Percentiles rank a stretch among this genome's conserved stretches.
phyloP scores from a whole-genome alignment of 306 rosid genomes.

The Dalbergia cultrata region DNA sequence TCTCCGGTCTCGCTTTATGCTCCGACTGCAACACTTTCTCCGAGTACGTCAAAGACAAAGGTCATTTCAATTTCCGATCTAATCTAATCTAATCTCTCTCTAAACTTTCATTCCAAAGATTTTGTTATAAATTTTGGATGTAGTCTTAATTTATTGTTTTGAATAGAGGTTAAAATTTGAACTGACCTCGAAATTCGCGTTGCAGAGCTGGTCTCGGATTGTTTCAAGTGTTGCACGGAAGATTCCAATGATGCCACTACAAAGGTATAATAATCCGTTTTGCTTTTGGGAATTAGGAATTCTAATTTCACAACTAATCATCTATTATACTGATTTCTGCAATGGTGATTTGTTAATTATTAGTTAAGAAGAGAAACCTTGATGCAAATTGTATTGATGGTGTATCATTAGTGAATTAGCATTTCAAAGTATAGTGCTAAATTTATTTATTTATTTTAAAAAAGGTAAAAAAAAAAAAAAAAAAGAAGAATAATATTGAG shows the following conservation, averaged over 20 bases:
- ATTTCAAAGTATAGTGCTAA: background rate
- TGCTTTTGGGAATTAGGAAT: background rate
- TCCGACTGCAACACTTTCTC: constrained; percentile 87
- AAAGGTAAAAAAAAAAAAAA: background rate
- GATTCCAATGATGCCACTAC: constrained; percentile 83
- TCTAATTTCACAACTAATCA: background rate
- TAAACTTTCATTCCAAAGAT: background rate
- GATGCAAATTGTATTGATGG: constrained; percentile 12
- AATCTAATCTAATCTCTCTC: background rate
- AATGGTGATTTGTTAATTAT: background rate
- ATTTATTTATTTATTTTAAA: no score
- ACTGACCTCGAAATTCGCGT: constrained; percentile 38
- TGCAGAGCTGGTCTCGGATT: constrained; percentile 83
- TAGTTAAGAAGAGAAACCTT: background rate
- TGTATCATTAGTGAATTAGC: background rate
- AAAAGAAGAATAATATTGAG: background rate
- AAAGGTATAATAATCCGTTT: constrained; percentile 62
- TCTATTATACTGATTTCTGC: background rate
- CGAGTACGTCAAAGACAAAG: constrained; percentile 94
- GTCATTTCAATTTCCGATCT: constrained; percentile 48
- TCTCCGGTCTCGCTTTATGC: constrained; percentile 88
- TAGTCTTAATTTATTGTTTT: constrained; percentile 23
- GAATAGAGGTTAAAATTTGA: background rate
- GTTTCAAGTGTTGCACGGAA: constrained; percentile 84
- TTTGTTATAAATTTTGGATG: background rate